phyloP scores from a whole-genome alignment of 345 rosid species.

The Brassica napus region Da-Ae NC_063448.1:38180501-38181000 shows the following conservation, averaged over 20 bases:
- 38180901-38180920: not conserved
- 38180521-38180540: no score
- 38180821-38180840: not conserved
- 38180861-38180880: not conserved
- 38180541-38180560: not conserved
- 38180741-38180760: not conserved
- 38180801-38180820: not conserved
- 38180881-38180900: not conserved
- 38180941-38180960: not conserved
- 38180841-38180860: not conserved
- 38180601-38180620: not conserved
- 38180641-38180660: no score
- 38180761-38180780: not conserved
- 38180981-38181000: not conserved
- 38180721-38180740: not conserved
- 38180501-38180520: constrained; percentile 9
- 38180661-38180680: not conserved
- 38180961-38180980: not conserved
- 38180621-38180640: no score
- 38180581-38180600: not conserved
- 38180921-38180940: not conserved
- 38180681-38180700: not conserved
- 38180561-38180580: not conserved
- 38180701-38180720: not conserved
- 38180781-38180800: not conserved